Evolutionary conservation across 805 yeast species (phyloP), one percentile per base, ranked within the genome.

Genomic region (Saccharomycopsis fodiens): DNA sequence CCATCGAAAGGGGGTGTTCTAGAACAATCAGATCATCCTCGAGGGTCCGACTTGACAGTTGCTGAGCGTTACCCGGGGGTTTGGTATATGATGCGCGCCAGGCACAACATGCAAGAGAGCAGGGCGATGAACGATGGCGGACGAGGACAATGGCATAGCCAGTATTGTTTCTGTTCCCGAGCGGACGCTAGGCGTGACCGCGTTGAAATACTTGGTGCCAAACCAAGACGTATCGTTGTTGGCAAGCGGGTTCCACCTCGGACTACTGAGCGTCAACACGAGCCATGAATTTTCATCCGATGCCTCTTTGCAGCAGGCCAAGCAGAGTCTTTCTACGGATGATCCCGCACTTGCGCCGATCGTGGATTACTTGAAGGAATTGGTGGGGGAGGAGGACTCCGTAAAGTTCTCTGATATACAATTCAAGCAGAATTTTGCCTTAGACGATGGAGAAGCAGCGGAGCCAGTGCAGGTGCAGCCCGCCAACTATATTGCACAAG

Each of bases 191-290:
- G 64, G 60, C 3, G 57, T 54, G 12, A 60, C 63, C 20, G 73
- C 74, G 0, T 43, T 69, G 41, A 57, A 61, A 16, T 67, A 59
- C 39, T 51, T 69, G 13, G 54, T 68, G 2, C 75, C 75, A 2
- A 62, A 59, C 2, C 72, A 68, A 43, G 63, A 59, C 36, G 52
- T 38, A 7, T 13, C 44, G 15, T 22, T 42, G 22, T 6, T 38
- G 10, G n/a, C 47, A 25, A 19, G 39, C 32, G 35, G 46, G 12
- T 31, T 30, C 37, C 22, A 39, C 39, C 5, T 44, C 8, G 3
- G 36, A 4, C 8, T 29, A 2, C 16, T 27, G 4, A 13, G 22
- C 35, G 27, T 40, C 12, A 15, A 16, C 16, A 32, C 41, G 4
- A 8, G 37, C 23, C 27, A 35, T 19, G 19, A 3, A 10, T 7